Evolutionary conservation across 2,329 filamentous ascomycete genomes (phyloP), one percentile per base, ranked within the genome.

Genomic region (Fusarium equiseti): DNA sequence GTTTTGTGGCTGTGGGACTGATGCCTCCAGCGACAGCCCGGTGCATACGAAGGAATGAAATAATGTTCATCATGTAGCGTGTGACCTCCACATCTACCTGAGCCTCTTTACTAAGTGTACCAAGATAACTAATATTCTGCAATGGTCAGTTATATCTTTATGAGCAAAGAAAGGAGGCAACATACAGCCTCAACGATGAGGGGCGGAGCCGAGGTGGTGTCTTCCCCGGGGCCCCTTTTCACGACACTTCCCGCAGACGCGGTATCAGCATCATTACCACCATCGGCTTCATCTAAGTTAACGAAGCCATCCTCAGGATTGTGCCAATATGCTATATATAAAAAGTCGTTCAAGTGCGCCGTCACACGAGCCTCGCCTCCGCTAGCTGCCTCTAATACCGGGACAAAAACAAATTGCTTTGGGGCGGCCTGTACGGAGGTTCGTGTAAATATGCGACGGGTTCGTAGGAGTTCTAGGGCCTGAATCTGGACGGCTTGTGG

Each of bases 301-400:
- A 90, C 86, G 67, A 94, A 91, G 0, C 91, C 93, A 77, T 95
- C 89, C 3, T 87, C 84, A 0, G 87, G 85, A 61, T 91, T 87
- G 75, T 98, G 94, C 82, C 90, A 93, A 79, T 98, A 95, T 1
- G 93, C 95, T 62, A 98, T 90, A 77, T 94, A 93, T 72, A 98
- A 91, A 70, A 92, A 89, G 63, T 98, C 94, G 74, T 94, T 97
- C 79, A 91, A 77, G 72, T 93, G 86, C 32, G 80, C 81, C 24
- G 83, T 86, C 52, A 91, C 83, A 52, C 82, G 83, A 6, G 84
- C 82, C 45, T 82, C 76, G 40, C 86, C 84, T 4, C 84, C 83
- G 43, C 81, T 79, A 38, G 78, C 77, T 2, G 84, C 85, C 22
- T 80, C 83, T 3, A 94, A 82, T n/a, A 97, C 82, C 2, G 93